Percentiles rank a stretch among this genome's conserved stretches.
Conservation (phyloP, 495 filamentous ascomycete genomes). For the Aspergillus conjunctus region DNA sequence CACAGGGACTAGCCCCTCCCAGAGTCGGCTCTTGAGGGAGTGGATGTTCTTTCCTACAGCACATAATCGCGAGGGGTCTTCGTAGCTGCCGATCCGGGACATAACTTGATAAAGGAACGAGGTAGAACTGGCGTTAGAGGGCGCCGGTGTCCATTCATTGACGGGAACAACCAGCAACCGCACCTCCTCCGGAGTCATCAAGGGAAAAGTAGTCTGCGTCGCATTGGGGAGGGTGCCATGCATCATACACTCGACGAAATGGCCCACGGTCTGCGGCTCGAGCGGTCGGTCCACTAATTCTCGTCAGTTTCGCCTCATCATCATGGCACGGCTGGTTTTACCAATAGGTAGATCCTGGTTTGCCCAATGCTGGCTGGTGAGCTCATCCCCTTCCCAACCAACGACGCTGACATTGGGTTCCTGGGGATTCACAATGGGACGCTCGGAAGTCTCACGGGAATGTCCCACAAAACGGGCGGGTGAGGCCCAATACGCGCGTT, state of each 20-base stretch:
- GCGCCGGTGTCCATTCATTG: background rate
- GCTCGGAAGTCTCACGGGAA: too few relatives aligned
- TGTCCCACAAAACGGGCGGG: too few relatives aligned
- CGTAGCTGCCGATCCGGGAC: constrained; percentile 21
- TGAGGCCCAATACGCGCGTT: too few relatives aligned
- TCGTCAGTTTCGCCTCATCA: background rate
- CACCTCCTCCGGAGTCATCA: background rate
- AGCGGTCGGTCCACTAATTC: constrained; percentile 19
- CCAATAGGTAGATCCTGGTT: background rate
- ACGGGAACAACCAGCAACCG: background rate
- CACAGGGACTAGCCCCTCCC: constrained; percentile 38
- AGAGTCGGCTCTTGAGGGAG: constrained; percentile 30
- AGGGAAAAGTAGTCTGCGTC: background rate
- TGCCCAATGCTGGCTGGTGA: background rate
- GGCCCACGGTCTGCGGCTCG: constrained; percentile 24
- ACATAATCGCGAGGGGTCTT: constrained; percentile 20
- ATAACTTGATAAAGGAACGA: constrained; percentile 18
- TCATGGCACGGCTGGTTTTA: background rate
- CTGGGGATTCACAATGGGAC: too few relatives aligned
- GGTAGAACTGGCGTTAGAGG: background rate
- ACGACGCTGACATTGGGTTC: background rate
- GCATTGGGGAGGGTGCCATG: constrained; percentile 16
- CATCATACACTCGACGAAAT: constrained; percentile 24
- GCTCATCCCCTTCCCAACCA: background rate
- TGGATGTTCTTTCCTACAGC: constrained; percentile 32